Base-by-base conservation (phyloP, 768 basidiomycete species). In the Amanita exitialis region DNA sequence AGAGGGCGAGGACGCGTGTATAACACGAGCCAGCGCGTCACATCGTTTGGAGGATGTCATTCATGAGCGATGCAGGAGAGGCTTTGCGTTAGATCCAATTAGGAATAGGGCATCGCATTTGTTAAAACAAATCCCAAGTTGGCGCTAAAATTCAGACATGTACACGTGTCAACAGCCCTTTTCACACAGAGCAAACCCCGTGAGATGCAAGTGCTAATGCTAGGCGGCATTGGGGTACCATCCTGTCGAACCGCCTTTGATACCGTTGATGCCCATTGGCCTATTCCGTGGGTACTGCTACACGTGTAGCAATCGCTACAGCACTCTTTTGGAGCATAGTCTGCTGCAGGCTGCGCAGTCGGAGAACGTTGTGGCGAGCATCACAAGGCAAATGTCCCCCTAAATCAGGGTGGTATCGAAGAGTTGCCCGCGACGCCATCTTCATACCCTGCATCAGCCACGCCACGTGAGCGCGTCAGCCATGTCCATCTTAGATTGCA, bases 11-110 rank as follows among this genome's bases (percentile, higher is more conserved):
- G 21, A 23, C 45, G 35, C 45, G 21, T 47, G 45, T 34, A 13
- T 8, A 20, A 34, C 45, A 47, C 35, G 45, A 16, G 32, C 10
- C 16, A 21, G 23, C 44, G 28, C 27, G 18, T 47, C 18, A 34
- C 16, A 21, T 20, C 21, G 18, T n/a, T 16, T 30, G 28, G 28
- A 21, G n/a, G 30, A 30, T 32, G 44, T 30, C 21, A 47, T 35
- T 35, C 34, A 23, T 34, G 45, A 47, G 45, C 45, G 45, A 47
- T 47, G 45, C 45, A 35, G 35, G 35, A 30, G 35, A 10, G 21
- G 6, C 21, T 36, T 36, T 47, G 30, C 30, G 45, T 12, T 47
- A 47, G 23, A 7, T 30, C 39, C 20, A 23, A 16, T 44, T 44
- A 44, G 45, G 28, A 16, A 30, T 20, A 39, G 16, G 16, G 38